phyloP scores from a whole-genome alignment of 176 grass and related monocot species.

The Rhynchospora pubera region DNA sequence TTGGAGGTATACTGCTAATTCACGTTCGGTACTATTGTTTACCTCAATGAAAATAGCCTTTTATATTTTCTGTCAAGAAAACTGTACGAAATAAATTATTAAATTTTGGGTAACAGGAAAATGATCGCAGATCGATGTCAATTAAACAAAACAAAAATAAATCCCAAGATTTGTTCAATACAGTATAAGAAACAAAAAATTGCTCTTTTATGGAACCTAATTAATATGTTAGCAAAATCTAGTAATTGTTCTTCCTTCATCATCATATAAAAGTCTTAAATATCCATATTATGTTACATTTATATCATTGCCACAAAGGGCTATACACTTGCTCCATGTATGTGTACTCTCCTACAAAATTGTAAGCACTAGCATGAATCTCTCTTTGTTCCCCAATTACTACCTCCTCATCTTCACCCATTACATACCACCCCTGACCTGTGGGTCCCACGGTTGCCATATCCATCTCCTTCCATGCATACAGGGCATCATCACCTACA shows the following conservation, averaged over 20 bases:
- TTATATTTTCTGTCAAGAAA: too few species aligned
- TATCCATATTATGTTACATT: not conserved
- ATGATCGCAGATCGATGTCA: too few species aligned
- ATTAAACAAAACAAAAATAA: not conserved
- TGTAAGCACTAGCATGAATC: conserved; percentile 10
- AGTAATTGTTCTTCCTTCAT: not conserved
- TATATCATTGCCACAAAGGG: conserved; percentile 42
- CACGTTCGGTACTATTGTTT: too few species aligned
- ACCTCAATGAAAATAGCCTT: too few species aligned
- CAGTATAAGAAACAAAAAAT: not conserved
- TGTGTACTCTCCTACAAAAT: not conserved
- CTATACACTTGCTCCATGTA: conserved; percentile 33
- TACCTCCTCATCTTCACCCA: conserved; percentile 11
- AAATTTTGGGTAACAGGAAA: not conserved
- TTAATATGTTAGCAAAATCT: not conserved
- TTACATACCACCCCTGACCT: conserved; percentile 27
- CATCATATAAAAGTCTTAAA: not conserved
- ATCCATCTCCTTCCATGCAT: conserved; percentile 39
- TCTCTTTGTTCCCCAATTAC: conserved; percentile 40
- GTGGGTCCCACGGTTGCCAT: conserved; percentile 18
- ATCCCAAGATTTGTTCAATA: not conserved
- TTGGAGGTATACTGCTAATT: too few species aligned
- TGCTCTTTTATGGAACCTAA: not conserved
- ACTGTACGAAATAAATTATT: not conserved
- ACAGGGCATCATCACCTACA: not conserved